Percentiles rank a stretch among this genome's conserved stretches.
phyloP scores from a whole-genome alignment of 108 stramenopile genomes.

The Nannochloropsis salina region DNA sequence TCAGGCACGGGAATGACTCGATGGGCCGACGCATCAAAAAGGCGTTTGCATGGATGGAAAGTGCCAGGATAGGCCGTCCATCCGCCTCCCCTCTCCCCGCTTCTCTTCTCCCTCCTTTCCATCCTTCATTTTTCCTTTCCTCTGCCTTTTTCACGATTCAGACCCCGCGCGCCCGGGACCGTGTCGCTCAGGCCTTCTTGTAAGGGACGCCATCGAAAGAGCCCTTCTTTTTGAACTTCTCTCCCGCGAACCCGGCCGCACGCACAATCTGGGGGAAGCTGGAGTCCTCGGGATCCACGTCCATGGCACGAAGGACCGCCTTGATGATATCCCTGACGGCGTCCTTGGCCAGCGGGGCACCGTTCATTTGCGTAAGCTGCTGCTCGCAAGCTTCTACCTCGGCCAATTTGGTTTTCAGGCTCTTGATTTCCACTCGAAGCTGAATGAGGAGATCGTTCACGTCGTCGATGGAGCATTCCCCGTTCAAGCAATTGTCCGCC shows the following conservation, averaged over 20 bases:
- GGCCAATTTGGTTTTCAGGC: background rate
- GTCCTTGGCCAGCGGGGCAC: background rate
- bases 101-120: background rate
- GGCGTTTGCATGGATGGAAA: background rate
- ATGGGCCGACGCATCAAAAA: too few species aligned
- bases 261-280: background rate
- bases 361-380: constrained; percentile 13
- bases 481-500: constrained; percentile 10
- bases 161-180: background rate
- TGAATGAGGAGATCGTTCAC: constrained; percentile 12
- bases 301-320: background rate
- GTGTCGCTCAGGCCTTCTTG: background rate
- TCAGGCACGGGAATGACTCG: too few species aligned
- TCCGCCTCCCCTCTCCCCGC: background rate
- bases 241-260: background rate
- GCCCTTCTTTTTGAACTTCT: background rate
- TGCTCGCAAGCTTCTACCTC: background rate
- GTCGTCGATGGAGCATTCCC: background rate
- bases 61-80: too few species aligned
- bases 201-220: background rate
- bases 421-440: background rate
- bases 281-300: background rate
- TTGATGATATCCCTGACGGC: background rate
- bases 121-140: background rate
- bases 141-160: background rate